Conservation (phyloP, 2,329 filamentous ascomycete genomes). For the Niveomyces coronatus region DNA sequence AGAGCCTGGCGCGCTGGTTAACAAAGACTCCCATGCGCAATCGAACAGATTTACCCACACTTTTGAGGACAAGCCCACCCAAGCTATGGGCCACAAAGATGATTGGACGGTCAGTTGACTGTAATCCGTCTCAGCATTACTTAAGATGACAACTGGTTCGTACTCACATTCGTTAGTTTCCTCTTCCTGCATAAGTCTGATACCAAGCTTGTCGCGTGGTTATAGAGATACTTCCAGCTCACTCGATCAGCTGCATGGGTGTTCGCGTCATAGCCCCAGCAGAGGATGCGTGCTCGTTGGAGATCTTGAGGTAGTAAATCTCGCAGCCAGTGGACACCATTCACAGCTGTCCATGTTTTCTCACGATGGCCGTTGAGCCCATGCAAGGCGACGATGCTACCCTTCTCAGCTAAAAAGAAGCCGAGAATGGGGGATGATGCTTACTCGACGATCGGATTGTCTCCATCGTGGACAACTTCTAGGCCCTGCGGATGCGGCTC, state of each 20-base stretch:
- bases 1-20: conserved; percentile 19
- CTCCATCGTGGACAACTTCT: not conserved
- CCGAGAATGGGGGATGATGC: not conserved
- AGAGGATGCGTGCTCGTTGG: conserved; percentile 23
- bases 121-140: conserved; percentile 7
- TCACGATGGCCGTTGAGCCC: conserved; percentile 17
- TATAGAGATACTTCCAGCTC: conserved; percentile 21
- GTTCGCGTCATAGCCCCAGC: conserved; percentile 25
- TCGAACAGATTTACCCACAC: conserved; percentile 14
- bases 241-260: conserved; percentile 16
- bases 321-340: conserved; percentile 17
- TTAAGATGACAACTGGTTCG: not conserved
- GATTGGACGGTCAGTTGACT: conserved; percentile 20
- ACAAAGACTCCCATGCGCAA: conserved; percentile 6
- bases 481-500: conserved; percentile 2
- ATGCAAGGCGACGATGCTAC: conserved; percentile 18
- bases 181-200: conserved; percentile 21
- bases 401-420: not conserved
- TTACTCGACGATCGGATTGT: conserved; percentile 3
- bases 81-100: conserved; percentile 24
- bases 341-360: conserved; percentile 15
- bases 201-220: conserved; percentile 23
- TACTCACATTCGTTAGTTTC: conserved; percentile 14
- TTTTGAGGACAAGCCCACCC: conserved; percentile 23
- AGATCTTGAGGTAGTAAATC: conserved; percentile 19